These are phyloP conservation scores for Fusarium udum DNA, from an alignment of 2,329 filamentous ascomycete genomes.

Conservation along the genomic window DNA sequence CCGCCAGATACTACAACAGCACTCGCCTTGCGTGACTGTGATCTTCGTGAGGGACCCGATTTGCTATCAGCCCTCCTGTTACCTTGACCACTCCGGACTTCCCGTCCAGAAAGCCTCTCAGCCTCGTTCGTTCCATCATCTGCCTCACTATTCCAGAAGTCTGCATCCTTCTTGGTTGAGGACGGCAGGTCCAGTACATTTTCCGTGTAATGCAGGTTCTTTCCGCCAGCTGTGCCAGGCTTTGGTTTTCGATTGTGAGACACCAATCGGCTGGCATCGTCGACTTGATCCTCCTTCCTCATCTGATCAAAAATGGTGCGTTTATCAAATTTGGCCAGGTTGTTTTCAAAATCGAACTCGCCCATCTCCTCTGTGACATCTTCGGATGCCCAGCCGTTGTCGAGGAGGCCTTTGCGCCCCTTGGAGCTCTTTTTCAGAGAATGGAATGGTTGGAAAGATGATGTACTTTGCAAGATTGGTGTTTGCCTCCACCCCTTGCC, in stretches of 20 bases:
- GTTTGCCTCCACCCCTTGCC: constrained; percentile 69
- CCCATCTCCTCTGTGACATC: constrained; percentile 95
- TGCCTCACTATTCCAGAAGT: constrained; percentile 80
- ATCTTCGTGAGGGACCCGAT: constrained; percentile 57
- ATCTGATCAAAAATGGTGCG: constrained; percentile 91
- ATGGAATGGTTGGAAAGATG: constrained; percentile 70
- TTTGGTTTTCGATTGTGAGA: constrained; percentile 81
- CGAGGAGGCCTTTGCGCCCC: constrained; percentile 55
- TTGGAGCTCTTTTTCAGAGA: constrained; percentile 66
- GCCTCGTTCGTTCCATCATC: constrained; percentile 65
- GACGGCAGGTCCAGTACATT: constrained; percentile 80
- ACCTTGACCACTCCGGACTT: constrained; percentile 61
- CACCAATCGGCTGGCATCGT: constrained; percentile 91
- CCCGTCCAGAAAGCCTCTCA: constrained; percentile 60
- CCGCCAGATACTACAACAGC: constrained; percentile 48
- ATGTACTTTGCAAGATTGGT: constrained; percentile 67
- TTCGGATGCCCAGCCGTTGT: constrained; percentile 94
- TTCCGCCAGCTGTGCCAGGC: constrained; percentile 79
- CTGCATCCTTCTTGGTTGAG: constrained; percentile 53
- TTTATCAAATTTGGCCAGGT: constrained; percentile 95
- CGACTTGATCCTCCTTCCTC: constrained; percentile 84
- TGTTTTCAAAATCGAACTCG: constrained; percentile 92
- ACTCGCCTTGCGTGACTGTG: constrained; percentile 67
- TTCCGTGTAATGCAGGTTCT: constrained; percentile 91
- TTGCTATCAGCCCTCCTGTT: constrained; percentile 64